Evolutionary conservation across 2,329 filamentous ascomycete genomes (phyloP).

Genomic region (Talaromyces piceae): DNA sequence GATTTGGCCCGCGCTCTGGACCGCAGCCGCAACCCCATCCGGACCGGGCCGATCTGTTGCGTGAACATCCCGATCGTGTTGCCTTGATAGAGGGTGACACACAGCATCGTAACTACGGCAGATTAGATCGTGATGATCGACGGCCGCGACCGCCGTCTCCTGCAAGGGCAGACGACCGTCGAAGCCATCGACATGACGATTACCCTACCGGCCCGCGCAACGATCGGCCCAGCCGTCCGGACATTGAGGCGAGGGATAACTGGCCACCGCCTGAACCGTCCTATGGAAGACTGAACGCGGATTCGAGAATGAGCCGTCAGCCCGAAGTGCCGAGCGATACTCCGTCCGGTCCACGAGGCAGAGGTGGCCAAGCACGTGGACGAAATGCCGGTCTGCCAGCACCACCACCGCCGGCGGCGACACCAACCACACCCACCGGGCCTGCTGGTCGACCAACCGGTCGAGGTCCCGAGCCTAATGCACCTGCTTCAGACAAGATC

Average conservation of each 20-base stretch:
- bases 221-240: conserved; percentile 27
- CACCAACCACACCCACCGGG: conserved; percentile 31
- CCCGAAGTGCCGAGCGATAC: conserved; percentile 34
- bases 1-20: conserved; percentile 17
- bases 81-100: conserved; percentile 17
- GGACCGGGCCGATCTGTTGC: conserved; percentile 28
- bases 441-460: conserved; percentile 33
- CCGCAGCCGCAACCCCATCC: conserved; percentile 22
- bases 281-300: conserved; percentile 41
- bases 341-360: conserved; percentile 49
- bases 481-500: conserved; percentile 23
- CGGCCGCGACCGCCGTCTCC: conserved; percentile 18
- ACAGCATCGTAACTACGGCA: conserved; percentile 25
- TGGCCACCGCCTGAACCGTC: conserved; percentile 34
- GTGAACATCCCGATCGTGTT: conserved; percentile 23
- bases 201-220: conserved; percentile 49
- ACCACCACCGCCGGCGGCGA: conserved; percentile 14
- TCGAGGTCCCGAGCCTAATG: conserved; percentile 18
- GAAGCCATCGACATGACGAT: conserved; percentile 31
- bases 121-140: conserved; percentile 29
- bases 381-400: conserved; percentile 31
- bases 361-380: conserved; percentile 26
- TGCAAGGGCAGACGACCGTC: conserved; percentile 7
- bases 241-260: conserved; percentile 32
- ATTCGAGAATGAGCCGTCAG: conserved; percentile 28